Evolutionary conservation across 2,329 filamentous ascomycete species (phyloP), one percentile per base, ranked within the genome.

Genomic region (Aspergillus pseudotamarii): DNA sequence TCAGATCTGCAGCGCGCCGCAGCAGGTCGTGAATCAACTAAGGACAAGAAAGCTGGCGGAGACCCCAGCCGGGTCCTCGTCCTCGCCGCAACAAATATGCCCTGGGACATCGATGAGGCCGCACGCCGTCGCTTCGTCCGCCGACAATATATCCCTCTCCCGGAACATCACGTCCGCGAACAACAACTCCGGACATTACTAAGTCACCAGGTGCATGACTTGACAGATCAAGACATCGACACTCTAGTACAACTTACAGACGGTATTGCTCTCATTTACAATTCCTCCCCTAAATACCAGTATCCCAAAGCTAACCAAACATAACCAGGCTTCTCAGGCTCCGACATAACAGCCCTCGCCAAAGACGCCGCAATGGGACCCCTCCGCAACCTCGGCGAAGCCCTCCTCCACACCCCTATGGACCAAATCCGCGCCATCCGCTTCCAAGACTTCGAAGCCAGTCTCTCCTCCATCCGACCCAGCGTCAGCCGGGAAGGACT

Each of bases 291-390:
- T 26, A 26, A n/a, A 43, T n/a, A 41, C 14, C 26, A 32, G 10
- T 26, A n/a, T 46, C 43, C 32, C 10, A 38, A 57, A 46, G 48
- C 48, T 53, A 62, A 32, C 68, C 58, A 58, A 21, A 3, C 19
- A n/a, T 10, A 14, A 19, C 51, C 68, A 97, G 94, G 93, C n/a
- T 99, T 97, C 80, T 97, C 93, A 10, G 95, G 95, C 51, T 97
- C 93, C 2, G 95, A 99, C 73, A 97, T 99, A 68, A 98, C 95
- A 26, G 94, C 95, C 1, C 83, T 99, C 10, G 95, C 95, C 9
- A 99, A 99, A 79, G 95, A 99, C 75, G 95, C 95, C 10, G 95
- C 95, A 3, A 99, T 99, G 95, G 94, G 95, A 0, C 95, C 95
- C 0, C 82, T 99, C 14, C 88, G 95, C 36, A 94, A 93, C 59